Conservation (phyloP, 2,329 filamentous ascomycete species). For the Aciculosporium take region DNA sequence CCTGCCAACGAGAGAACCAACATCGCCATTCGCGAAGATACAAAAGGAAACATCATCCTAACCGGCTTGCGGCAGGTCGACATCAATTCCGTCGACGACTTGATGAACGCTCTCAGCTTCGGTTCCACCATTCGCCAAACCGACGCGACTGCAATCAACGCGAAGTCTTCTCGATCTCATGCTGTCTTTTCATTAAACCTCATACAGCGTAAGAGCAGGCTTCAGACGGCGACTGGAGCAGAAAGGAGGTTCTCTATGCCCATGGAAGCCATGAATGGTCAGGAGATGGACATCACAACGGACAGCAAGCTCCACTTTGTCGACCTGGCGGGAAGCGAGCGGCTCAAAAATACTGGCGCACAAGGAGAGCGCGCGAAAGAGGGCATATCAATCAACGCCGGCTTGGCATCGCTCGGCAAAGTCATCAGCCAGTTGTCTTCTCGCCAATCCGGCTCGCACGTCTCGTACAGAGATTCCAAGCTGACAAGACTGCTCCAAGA, state of each 20-base stretch:
- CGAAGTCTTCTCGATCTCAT: constrained; percentile 92
- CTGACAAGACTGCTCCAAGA: constrained; percentile 90
- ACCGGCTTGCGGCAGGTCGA: constrained; percentile 79
- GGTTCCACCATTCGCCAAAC: constrained; percentile 92
- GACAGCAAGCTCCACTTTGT: constrained; percentile 99
- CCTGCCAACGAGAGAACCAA: constrained; percentile 54
- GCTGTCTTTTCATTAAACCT: constrained; percentile 94
- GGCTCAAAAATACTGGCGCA: constrained; percentile 91
- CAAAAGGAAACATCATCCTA: constrained; percentile 84
- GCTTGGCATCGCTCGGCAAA: constrained; percentile 86
- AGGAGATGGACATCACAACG: constrained; percentile 59
- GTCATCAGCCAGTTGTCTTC: constrained; percentile 97
- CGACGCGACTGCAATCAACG: constrained; percentile 92
- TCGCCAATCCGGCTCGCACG: constrained; percentile 71
- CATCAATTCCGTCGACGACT: constrained; percentile 82
- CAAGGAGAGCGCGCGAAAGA: constrained; percentile 90
- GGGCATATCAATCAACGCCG: constrained; percentile 96
- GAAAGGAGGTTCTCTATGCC: constrained; percentile 86
- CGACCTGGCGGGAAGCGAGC: constrained; percentile 90
- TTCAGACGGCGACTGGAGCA: constrained; percentile 34
- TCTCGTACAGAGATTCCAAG: constrained; percentile 97
- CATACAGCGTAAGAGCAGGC: constrained; percentile 62
- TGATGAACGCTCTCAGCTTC: constrained; percentile 78
- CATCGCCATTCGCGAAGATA: constrained; percentile 89
- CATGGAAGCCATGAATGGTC: constrained; percentile 58